Base-by-base conservation (phyloP, 2,329 filamentous ascomycete species). In the Dactylellina leptospora region DNA sequence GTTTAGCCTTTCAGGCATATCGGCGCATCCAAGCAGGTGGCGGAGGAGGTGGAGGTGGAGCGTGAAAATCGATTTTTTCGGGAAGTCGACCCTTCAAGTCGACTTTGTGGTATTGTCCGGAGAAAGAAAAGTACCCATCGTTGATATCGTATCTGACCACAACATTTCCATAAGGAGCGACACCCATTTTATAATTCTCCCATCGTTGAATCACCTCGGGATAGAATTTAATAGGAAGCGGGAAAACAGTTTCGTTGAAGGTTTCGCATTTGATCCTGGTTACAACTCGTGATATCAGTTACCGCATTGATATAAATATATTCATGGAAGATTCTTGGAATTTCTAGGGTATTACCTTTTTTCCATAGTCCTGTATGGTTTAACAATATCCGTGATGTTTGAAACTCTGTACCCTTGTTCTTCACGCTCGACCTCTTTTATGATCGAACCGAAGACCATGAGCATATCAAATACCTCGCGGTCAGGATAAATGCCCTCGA, bases 381-480 rank as follows among this genome's bases (percentile, higher is more conserved):
- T 20, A 6, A 68, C 54, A 11, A 68, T 36, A 36, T 60, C 62
- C 1, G 51, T 50, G 18, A 4, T 38, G 36, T 16, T 5, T 3
- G 18, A 10, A 4, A 25, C 6, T 18, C 53, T 8, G 20, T 30
- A 3, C 33, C 6, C 4, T 13, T 10, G 11, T 11, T 18, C 11
- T 18, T 23, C 25, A 10, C 16, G 48, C n/a, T 53, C 2, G 16
- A 16, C 33, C 16, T 27, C 44, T 10, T 22, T 5, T 9, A 9
- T 3, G n/a, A 71, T 22, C 16, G 18, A 18, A 6, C 33, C 28
- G 38, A 45, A 63, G 10, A 27, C 25, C 66, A 71, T 71, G 18
- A 71, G n/a, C 51, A 71, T 71, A 45, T 63, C 51, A 6, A 63
- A 58, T 1, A 71, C 5, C 10, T 71, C 58, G 2, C 4, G 6